These are phyloP conservation scores for Colletotrichum filicis DNA, from an alignment of 2,329 filamentous ascomycete genomes.

Conservation along the genomic window DNA sequence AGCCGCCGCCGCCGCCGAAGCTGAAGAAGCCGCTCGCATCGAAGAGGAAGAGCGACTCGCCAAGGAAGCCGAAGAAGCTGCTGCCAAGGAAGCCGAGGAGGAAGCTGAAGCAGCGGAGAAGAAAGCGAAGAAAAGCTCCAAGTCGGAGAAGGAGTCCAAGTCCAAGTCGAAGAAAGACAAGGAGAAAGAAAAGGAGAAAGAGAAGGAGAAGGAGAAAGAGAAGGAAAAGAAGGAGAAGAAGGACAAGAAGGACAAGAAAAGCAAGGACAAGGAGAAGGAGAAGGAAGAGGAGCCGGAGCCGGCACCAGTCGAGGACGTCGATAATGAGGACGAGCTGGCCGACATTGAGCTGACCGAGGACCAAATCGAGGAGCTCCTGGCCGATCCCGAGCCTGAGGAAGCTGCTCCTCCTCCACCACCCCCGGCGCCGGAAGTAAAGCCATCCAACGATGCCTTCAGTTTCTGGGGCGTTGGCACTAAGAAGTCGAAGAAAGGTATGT, in stretches of 20 bases:
- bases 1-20: slow-evolving; percentile 47
- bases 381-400: slow-evolving; percentile 37
- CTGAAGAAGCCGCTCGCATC: slow-evolving; percentile 46
- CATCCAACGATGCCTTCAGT: slow-evolving; percentile 58
- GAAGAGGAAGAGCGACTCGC: slow-evolving; percentile 44
- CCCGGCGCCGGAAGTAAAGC: slow-evolving; percentile 38
- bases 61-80: slow-evolving; percentile 54
- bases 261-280: slow-evolving; percentile 31
- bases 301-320: slow-evolving; percentile 19
- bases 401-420: slow-evolving; percentile 11
- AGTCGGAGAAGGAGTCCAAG: slow-evolving; percentile 46
- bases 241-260: slow-evolving; percentile 44
- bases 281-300: slow-evolving; percentile 23
- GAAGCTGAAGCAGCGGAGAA: slow-evolving; percentile 48
- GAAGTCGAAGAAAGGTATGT: slow-evolving; percentile 52
- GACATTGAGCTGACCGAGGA: slow-evolving; percentile 51
- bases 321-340: slow-evolving; percentile 33
- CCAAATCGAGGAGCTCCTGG: slow-evolving; percentile 56
- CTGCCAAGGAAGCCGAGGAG: slow-evolving; percentile 49
- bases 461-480: slow-evolving; percentile 67
- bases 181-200: slow-evolving; percentile 46
- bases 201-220: slow-evolving; percentile 36
- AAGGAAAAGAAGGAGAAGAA: slow-evolving; percentile 43
- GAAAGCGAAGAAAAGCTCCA: slow-evolving; percentile 55
- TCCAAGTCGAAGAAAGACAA: slow-evolving; percentile 47